These are phyloP conservation scores for Globisporangium polare DNA, from an alignment of 352 stramenopile species.

Conservation along the genomic window DNA sequence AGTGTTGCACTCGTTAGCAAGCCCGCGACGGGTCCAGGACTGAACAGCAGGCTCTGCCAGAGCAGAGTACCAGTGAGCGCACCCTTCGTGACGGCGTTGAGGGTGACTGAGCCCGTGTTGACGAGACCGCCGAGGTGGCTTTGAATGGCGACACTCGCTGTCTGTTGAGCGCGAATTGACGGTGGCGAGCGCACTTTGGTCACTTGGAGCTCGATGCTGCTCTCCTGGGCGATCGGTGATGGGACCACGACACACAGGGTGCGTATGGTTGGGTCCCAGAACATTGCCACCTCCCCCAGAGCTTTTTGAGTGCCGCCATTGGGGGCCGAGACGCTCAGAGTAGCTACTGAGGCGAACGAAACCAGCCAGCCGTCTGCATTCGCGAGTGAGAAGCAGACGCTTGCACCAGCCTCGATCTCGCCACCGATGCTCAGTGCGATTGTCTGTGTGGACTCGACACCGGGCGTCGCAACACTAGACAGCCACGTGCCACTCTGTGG, in stretches of 20 bases:
- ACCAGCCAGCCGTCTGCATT: conserved; percentile 30
- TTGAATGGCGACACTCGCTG: conserved; percentile 20
- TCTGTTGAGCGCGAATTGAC: conserved; percentile 26
- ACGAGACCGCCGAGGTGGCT: conserved; percentile 49
- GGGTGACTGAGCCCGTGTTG: conserved; percentile 29
- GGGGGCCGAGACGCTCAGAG: conserved; percentile 12
- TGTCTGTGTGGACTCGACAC: conserved; percentile 41
- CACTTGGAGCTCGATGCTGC: conserved; percentile 29
- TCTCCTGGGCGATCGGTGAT: conserved; percentile 33
- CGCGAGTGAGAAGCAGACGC: conserved; percentile 32
- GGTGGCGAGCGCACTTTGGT: conserved; percentile 42
- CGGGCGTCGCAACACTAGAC: conserved; percentile 39
- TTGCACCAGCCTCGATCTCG: conserved; percentile 30
- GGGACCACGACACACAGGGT: conserved; percentile 27
- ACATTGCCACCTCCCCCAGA: conserved; percentile 4
- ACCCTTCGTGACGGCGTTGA: conserved; percentile 35
- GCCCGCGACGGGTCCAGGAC: conserved; percentile 48
- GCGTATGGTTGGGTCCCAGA: conserved; percentile 13
- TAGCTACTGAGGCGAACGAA: conserved; percentile 24
- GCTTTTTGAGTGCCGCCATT: conserved; percentile 2
- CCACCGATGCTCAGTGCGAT: conserved; percentile 39
- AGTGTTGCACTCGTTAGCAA: conserved; percentile 39
- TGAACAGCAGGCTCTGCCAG: conserved; percentile 42
- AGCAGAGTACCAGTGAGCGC: conserved; percentile 30
- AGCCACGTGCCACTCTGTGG: conserved; percentile 25